Evolutionary conservation across 1,139 yeast genomes (phyloP), one percentile per base, ranked within the genome.

Genomic region (Hanseniaspora gamundiae): DNA sequence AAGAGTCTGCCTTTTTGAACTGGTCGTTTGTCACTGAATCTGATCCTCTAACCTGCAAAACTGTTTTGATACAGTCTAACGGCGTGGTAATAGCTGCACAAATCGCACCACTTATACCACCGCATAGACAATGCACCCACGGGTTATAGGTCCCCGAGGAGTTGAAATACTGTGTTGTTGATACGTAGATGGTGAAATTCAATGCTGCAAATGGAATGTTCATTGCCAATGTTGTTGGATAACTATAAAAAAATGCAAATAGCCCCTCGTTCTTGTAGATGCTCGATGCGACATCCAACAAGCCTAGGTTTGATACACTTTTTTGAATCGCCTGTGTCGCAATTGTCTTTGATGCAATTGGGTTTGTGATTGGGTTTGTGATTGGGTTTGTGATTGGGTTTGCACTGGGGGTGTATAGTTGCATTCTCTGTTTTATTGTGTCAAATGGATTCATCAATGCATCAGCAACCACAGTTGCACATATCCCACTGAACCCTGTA

Each of bases 391-490:
- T n/a, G 13, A 17, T 44, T 9, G 45, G n/a, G n/a, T n/a, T n/a
- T n/a, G n/a, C n/a, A n/a, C n/a, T n/a, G n/a, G 31, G 38, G 22
- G 14, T 41, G 22, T 67, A 65, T 44, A 76, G 56, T 61, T 80
- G 91, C 82, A 81, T 78, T 56, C 88, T 71, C 61, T 91, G 99
- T 61, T 91, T 91, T 50, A 93, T 71, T 36, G 91, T 94, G 59
- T 91, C 99, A 60, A 91, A 91, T 20, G 99, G 99, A 49, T 94
- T 91, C 97, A 91, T 88, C 52, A 93, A 71, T 2, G 96, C 96
- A 65, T 91, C 98, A 2, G 93, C 80, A 1, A 94, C 86, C 17
- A 79, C 77, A 5, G 98, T 91, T 26, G 97, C 98, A 19, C 86
- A 80, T n/a, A 88, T 84, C 50, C 97, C 97, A 14, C 95, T 91